Base-by-base conservation (phyloP, 768 basidiomycete species). In the Trametes cinnabarina region DNA sequence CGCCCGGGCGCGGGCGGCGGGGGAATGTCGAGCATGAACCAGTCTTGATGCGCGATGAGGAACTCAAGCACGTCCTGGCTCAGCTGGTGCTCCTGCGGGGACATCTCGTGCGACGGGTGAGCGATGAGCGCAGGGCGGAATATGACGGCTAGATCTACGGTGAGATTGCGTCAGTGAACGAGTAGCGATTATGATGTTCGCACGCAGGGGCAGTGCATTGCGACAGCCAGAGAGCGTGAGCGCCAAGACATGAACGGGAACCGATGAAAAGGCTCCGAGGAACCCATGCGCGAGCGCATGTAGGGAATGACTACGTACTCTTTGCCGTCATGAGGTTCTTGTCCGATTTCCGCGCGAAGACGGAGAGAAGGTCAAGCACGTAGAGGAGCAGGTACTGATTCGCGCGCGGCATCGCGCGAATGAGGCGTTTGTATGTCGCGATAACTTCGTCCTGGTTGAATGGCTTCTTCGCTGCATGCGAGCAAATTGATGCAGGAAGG, bases 351-450 rank as follows among this genome's bases (percentile, higher is more conserved):
- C 89, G 83, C 3, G 94, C 88, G 73, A 98, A 98, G 8, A 99
- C 96, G 49, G 92, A 93, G 51, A 99, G 79, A 26, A 99, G 82
- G 71, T 99, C 96, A 57, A 99, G 83, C 47, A 98, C 94, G 71
- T 98, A 98, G 54, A 98, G 85, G 22, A 98, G 81, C n/a, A 98
- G 87, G 70, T 95, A 95, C 68, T 97, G 94, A 63, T 98, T 96
- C 20, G 89, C 82, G 28, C 85, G 85, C 1, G 96, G 92, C 80
- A 99, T 84, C 49, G 81, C 79, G 30, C 85, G 81, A 59, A 99
- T 96, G 55, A 99, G 79, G 30, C 79, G 77, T 67, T 91, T 93
- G 79, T 94, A 98, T 3, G 84, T 85, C 40, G 82, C 72, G 57
- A 94, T 88, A 23, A 88, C 81, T 68, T 86, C 82, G 39, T 86